Conservation (phyloP, 805 yeast species). For the Lachancea sp. region DNA sequence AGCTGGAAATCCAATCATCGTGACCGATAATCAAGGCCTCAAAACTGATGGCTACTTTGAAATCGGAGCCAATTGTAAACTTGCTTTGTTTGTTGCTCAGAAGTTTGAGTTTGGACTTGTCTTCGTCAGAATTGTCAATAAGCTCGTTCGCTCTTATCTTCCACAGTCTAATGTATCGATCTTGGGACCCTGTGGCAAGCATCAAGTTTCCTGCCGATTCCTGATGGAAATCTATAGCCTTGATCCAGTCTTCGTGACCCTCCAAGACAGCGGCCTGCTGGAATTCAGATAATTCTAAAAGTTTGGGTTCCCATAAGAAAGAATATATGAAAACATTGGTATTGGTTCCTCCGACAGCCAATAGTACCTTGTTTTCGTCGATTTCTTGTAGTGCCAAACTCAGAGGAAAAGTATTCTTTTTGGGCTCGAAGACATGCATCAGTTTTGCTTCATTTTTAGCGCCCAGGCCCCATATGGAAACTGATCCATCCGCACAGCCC, state of each 20-base stretch:
- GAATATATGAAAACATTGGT: slow-evolving; percentile 48
- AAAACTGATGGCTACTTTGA: slow-evolving; percentile 56
- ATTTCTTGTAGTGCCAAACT: slow-evolving; percentile 24
- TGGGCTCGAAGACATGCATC: slow-evolving; percentile 21
- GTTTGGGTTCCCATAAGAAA: slow-evolving; percentile 26
- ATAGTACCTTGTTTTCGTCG: slow-evolving; percentile 33
- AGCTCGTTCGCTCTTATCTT: slow-evolving; percentile 51
- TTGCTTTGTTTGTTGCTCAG: slow-evolving; percentile 69
- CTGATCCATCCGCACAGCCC: slow-evolving; percentile 59
- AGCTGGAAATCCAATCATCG: slow-evolving; percentile 92
- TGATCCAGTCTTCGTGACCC: slow-evolving; percentile 98
- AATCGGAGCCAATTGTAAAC: slow-evolving; percentile 36
- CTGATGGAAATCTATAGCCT: slow-evolving; percentile 56
- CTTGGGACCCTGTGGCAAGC: slow-evolving; percentile 89
- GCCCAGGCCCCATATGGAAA: slow-evolving; percentile 43
- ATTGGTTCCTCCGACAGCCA: slow-evolving; percentile 73
- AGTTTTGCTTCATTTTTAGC: slow-evolving; percentile 15
- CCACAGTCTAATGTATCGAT: slow-evolving; percentile 89
- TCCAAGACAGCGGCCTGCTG: slow-evolving; percentile 47
- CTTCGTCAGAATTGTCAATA: slow-evolving; percentile 52
- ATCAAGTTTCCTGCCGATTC: slow-evolving; percentile 46
- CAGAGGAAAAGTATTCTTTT: slow-evolving; percentile 25
- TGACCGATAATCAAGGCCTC: slow-evolving; percentile 97
- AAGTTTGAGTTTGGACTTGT: slow-evolving; percentile 40
- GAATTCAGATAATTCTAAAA: slow-evolving; percentile 15